Evolutionary conservation across 2,329 filamentous ascomycete genomes (phyloP).

Genomic region (Ceratocystis cacaofunesta): DNA sequence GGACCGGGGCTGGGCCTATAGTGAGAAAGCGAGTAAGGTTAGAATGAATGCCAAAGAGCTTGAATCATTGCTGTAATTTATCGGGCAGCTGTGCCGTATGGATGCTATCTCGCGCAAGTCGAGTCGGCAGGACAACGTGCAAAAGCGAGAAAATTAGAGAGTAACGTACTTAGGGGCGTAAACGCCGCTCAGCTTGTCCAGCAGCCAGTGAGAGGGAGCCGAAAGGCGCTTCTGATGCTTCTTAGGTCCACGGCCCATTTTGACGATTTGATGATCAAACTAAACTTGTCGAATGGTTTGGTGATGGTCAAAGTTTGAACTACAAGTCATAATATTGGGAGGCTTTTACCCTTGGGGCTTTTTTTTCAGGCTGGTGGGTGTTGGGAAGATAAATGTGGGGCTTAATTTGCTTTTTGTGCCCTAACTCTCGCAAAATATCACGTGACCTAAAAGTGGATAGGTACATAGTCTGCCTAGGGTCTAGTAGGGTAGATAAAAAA

Average conservation of each 20-base stretch:
- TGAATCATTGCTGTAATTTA: too few species aligned
- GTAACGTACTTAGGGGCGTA: slow-evolving; percentile 44
- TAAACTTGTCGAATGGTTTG: slow-evolving; percentile 18
- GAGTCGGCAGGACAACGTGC: neutral
- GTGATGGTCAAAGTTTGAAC: slow-evolving; percentile 1
- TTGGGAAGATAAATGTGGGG: slow-evolving; percentile 4
- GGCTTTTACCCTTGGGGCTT: neutral
- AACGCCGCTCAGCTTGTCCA: slow-evolving; percentile 96
- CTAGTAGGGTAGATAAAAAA: too few species aligned
- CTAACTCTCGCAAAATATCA: neutral
- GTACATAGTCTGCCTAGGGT: too few species aligned
- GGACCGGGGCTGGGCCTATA: slow-evolving; percentile 60
- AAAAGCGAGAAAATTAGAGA: neutral
- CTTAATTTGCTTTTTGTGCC: neutral
- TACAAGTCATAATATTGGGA: neutral
- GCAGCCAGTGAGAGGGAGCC: slow-evolving; percentile 98
- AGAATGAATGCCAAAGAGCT: neutral
- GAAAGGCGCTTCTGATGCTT: slow-evolving; percentile 99
- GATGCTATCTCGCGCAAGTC: neutral
- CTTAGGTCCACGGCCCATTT: slow-evolving; percentile 61
- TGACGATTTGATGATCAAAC: slow-evolving; percentile 26
- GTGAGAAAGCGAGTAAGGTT: slow-evolving; percentile 4
- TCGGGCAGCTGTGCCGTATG: too few species aligned
- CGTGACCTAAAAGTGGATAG: neutral
- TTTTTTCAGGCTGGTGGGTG: neutral